Conservation (phyloP, 2,329 filamentous ascomycete species). For the Biscogniauxia mediterranea region DNA sequence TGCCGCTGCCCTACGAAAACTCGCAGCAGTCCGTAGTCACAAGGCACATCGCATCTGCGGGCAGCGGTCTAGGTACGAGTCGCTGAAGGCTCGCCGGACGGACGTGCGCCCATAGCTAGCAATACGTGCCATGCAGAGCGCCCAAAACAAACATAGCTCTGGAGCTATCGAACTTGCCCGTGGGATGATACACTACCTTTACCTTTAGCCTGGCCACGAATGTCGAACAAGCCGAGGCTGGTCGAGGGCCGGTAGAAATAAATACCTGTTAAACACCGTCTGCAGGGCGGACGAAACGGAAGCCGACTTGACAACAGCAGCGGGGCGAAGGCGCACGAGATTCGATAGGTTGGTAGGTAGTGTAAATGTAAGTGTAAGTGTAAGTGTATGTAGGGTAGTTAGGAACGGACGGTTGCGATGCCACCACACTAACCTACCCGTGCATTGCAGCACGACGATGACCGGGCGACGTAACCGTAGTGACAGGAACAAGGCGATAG, state of each 20-base stretch:
- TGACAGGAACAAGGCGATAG: not conserved
- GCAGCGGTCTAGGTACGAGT: conserved; percentile 11
- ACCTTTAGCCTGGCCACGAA: not conserved
- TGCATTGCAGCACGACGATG: not conserved
- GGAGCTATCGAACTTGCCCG: not conserved
- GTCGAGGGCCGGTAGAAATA: conserved; percentile 7
- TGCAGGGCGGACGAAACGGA: conserved; percentile 32
- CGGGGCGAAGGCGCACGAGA: not conserved
- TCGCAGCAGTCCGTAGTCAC: conserved; percentile 36
- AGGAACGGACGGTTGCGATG: not conserved
- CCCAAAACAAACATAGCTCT: conserved; percentile 16
- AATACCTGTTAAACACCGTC: conserved; percentile 21
- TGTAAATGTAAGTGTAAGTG: too few relatives aligned
- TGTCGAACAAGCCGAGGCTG: conserved; percentile 1
- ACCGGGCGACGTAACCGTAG: not conserved
- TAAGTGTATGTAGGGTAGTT: not conserved
- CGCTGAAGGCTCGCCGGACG: conserved; percentile 1
- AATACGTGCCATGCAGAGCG: conserved; percentile 11
- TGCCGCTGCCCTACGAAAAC: conserved; percentile 25
- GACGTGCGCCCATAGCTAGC: conserved; percentile 1
- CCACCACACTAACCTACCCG: not conserved
- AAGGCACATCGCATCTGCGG: conserved; percentile 28
- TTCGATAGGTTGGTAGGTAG: not conserved
- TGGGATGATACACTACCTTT: not conserved
- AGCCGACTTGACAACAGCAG: conserved; percentile 7